phyloP scores from a whole-genome alignment of 1,139 yeast species.

The Geotrichum bryndzae region DNA sequence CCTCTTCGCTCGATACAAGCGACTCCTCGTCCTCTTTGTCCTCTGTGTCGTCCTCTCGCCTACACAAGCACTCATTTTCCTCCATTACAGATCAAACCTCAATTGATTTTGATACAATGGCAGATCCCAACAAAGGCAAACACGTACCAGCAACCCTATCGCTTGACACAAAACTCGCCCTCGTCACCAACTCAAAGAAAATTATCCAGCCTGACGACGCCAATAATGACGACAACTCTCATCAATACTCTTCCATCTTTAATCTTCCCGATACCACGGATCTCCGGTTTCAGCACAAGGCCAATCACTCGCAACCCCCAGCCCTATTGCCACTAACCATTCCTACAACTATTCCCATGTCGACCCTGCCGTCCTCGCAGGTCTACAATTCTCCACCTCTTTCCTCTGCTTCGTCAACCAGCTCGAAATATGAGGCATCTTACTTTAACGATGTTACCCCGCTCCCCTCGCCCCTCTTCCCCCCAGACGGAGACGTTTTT shows the following conservation, averaged over 20 bases:
- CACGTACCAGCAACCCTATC: background rate
- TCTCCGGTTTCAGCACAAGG: background rate
- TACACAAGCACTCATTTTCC: background rate
- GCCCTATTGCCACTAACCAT: background rate
- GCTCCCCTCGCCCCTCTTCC: constrained; percentile 33
- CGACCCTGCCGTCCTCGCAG: background rate
- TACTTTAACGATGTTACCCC: constrained; percentile 26
- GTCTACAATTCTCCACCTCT: constrained; percentile 1
- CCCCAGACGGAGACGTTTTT: constrained; percentile 22
- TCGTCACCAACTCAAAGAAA: background rate
- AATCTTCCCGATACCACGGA: background rate
- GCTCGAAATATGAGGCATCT: constrained; percentile 5
- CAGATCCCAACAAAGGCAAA: background rate
- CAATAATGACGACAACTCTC: background rate
- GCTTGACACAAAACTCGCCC: background rate
- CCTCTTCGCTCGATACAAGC: background rate
- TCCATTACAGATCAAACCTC: background rate
- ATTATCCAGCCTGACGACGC: background rate
- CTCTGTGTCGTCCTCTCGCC: constrained; percentile 3
- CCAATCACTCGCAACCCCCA: background rate
- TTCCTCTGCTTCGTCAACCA: constrained; percentile 7
- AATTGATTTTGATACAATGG: constrained; percentile 1
- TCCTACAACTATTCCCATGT: background rate
- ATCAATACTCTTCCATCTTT: background rate
- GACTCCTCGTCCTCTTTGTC: constrained; percentile 5